phyloP scores from a whole-genome alignment of 768 basidiomycete genomes.

The Kwoniella sp. region DNA sequence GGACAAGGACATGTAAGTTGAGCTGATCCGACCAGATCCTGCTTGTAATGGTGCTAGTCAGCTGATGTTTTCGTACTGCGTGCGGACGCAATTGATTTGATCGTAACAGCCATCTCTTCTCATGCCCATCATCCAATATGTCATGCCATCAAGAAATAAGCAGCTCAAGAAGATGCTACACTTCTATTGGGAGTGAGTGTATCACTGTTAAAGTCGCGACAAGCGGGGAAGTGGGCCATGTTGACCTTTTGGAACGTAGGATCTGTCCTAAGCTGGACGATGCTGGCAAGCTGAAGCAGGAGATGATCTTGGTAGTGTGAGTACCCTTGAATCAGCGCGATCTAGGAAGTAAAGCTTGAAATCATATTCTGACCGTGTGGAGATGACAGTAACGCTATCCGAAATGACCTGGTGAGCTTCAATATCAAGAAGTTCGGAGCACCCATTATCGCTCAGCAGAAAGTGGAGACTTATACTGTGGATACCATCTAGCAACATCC shows the following conservation, averaged over 20 bases:
- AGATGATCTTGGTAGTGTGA: conserved; percentile 98
- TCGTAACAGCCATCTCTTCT: conserved; percentile 73
- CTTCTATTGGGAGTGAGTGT: conserved; percentile 57
- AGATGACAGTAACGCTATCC: conserved; percentile 80
- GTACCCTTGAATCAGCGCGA: too few species aligned
- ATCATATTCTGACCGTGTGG: neutral
- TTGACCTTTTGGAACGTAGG: conserved; percentile 58
- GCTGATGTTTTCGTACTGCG: too few species aligned
- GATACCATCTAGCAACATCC: conserved; percentile 79
- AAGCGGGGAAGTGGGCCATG: neutral
- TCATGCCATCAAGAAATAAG: conserved; percentile 93
- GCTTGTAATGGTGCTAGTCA: too few species aligned
- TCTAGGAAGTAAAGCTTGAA: too few species aligned
- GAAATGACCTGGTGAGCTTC: conserved; percentile 84
- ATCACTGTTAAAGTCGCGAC: conserved; percentile 34
- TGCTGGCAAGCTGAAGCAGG: conserved; percentile 94
- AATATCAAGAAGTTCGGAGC: too few species aligned
- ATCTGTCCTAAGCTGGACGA: conserved; percentile 97
- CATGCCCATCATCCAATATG: conserved; percentile 98
- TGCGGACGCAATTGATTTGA: conserved; percentile 8
- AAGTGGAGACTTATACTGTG: neutral
- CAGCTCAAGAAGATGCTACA: conserved; percentile 89
- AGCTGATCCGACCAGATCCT: too few species aligned
- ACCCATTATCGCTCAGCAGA: neutral
- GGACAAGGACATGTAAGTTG: conserved; percentile 80